phyloP scores from a whole-genome alignment of 1,284 basidiomycete species.

The Ceratobasidium theobromae region DNA sequence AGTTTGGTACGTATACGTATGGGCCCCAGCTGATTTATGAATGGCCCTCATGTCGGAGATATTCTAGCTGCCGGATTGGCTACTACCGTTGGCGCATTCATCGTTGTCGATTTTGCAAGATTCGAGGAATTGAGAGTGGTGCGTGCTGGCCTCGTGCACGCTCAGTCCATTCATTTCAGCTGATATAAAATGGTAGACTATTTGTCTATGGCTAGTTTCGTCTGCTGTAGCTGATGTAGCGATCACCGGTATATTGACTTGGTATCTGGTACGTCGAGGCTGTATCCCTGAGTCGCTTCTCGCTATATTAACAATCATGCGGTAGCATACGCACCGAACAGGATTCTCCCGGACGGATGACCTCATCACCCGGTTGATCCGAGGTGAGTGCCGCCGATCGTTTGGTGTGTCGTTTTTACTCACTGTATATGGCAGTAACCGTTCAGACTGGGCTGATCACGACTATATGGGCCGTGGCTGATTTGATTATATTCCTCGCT shows the following conservation, averaged over 20 bases:
- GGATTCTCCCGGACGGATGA: slow-evolving; percentile 45
- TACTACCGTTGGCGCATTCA: slow-evolving; percentile 44
- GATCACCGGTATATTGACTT: slow-evolving; percentile 45
- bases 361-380: slow-evolving; percentile 48
- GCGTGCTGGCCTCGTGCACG: no score
- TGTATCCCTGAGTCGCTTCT: no score
- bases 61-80: slow-evolving; percentile 41
- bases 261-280: slow-evolving; percentile 43
- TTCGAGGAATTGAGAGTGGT: slow-evolving; percentile 43
- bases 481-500: slow-evolving; percentile 45
- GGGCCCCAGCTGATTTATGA: not conserved
- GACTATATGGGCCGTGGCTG: slow-evolving; percentile 42
- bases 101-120: slow-evolving; percentile 43
- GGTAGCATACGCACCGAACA: slow-evolving; percentile 48
- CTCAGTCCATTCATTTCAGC: not conserved
- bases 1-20: slow-evolving; percentile 3
- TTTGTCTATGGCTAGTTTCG: slow-evolving; percentile 39
- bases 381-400: slow-evolving; percentile 43
- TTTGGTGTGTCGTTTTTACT: not conserved
- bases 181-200: not conserved
- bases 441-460: slow-evolving; percentile 48
- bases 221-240: slow-evolving; percentile 44
- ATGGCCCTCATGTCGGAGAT: not conserved
- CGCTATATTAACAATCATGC: no score
- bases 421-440: slow-evolving; percentile 40